Conservation (phyloP, 2,329 filamentous ascomycete species). For the Phaeosphaeriaceae sp. region DNA sequence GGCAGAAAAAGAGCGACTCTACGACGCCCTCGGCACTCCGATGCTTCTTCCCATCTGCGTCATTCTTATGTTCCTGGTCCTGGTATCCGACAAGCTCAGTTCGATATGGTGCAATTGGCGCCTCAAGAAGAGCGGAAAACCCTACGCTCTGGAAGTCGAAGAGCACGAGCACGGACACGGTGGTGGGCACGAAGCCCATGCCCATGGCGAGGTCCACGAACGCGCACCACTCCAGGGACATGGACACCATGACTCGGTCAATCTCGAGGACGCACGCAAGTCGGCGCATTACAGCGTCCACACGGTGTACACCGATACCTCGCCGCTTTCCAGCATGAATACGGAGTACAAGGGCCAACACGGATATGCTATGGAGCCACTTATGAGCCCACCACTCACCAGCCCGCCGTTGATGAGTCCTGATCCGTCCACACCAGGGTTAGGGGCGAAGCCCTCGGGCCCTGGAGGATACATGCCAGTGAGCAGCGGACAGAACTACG, state of each 20-base stretch:
- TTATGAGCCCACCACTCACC: slow-evolving; percentile 24
- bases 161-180: slow-evolving; percentile 32
- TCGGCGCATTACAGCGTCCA: slow-evolving; percentile 27
- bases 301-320: slow-evolving; percentile 16
- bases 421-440: slow-evolving; percentile 4
- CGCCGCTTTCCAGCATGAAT: slow-evolving; percentile 15
- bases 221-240: slow-evolving; percentile 10
- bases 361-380: slow-evolving; percentile 22
- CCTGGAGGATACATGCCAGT: slow-evolving; percentile 29
- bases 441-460: slow-evolving; percentile 3
- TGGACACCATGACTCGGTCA: slow-evolving; percentile 16
- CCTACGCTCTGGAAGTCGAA: slow-evolving; percentile 39
- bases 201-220: slow-evolving; percentile 21
- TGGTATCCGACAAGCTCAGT: slow-evolving; percentile 39
- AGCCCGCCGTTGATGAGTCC: slow-evolving; percentile 27
- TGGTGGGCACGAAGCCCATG: slow-evolving; percentile 18
- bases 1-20: slow-evolving; percentile 26
- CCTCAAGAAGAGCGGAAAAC: slow-evolving; percentile 37
- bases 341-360: slow-evolving; percentile 26
- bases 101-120: slow-evolving; percentile 39
- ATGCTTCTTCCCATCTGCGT: slow-evolving; percentile 45
- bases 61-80: slow-evolving; percentile 43
- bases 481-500: slow-evolving; percentile 19
- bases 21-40: slow-evolving; percentile 39
- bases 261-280: slow-evolving; percentile 24